Percentiles rank a stretch among this genome's conserved stretches.
phyloP scores from a whole-genome alignment of 2,329 filamentous ascomycete genomes.

The Rhynchosporium secalis region DNA sequence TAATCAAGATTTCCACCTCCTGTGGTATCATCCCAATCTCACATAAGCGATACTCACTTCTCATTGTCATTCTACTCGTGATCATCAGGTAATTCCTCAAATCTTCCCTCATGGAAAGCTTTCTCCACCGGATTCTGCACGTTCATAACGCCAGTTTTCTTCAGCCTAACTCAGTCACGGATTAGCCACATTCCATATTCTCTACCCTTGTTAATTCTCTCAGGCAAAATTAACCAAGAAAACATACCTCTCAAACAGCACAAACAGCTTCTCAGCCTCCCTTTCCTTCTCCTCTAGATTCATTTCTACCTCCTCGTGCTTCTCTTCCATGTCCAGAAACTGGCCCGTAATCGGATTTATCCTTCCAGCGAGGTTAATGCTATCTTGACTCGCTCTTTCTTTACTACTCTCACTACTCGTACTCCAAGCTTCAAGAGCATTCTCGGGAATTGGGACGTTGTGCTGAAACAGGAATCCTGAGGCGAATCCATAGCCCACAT shows the following conservation, averaged over 20 bases:
- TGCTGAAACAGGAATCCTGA: conserved; percentile 86
- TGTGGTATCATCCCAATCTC: not conserved
- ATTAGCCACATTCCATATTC: conserved; percentile 15
- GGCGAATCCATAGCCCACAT: conserved; percentile 93
- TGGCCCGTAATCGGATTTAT: conserved; percentile 39
- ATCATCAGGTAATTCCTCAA: conserved; percentile 38
- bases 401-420: conserved; percentile 34
- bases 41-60: conserved; percentile 17
- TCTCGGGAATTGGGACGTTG: conserved; percentile 74
- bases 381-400: conserved; percentile 28
- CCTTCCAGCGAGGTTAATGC: conserved; percentile 27
- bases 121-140: conserved; percentile 37
- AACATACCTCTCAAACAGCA: conserved; percentile 39
- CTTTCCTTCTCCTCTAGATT: conserved; percentile 87
- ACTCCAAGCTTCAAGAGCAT: conserved; percentile 57
- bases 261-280: conserved; percentile 51
- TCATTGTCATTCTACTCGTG: conserved; percentile 36
- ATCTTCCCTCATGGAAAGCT: conserved; percentile 35
- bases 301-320: conserved; percentile 67
- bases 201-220: not conserved
- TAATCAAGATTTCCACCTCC: not conserved
- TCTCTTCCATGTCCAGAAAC: conserved; percentile 35
- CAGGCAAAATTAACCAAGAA: too few species aligned
- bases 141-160: conserved; percentile 38
- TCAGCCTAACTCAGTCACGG: conserved; percentile 24